These are phyloP conservation scores for Pascua guehoae DNA, from an alignment of 1,284 basidiomycete species.

Conservation along the genomic window DNA sequence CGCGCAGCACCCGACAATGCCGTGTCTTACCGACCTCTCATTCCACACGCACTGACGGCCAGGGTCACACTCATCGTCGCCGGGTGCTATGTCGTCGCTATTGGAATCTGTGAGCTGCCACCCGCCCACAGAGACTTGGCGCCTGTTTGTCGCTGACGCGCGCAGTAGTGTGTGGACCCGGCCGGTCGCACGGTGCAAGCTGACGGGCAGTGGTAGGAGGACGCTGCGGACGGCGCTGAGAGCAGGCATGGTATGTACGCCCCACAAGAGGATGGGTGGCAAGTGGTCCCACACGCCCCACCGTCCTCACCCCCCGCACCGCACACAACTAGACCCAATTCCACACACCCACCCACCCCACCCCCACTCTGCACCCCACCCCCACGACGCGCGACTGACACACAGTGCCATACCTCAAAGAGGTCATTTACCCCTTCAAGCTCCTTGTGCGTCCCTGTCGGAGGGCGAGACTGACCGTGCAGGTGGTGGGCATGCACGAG, in stretches of 20 bases:
- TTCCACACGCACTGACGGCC: neutral
- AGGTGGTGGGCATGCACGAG: constrained; percentile 88
- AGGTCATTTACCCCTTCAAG: constrained; percentile 88
- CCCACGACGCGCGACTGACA: neutral
- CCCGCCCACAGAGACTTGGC: neutral
- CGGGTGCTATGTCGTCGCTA: constrained; percentile 36
- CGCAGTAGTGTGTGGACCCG: constrained; percentile 7
- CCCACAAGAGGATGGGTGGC: too few relatives aligned
- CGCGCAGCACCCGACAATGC: too few relatives aligned
- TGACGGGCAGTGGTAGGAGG: too few relatives aligned
- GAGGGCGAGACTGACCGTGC: constrained; percentile 40
- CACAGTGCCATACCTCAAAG: constrained; percentile 31
- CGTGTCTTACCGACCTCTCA: too few relatives aligned
- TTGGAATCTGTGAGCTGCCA: constrained; percentile 36
- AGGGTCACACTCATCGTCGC: constrained; percentile 44
- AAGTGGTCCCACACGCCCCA: too few relatives aligned
- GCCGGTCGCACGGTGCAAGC: too few relatives aligned
- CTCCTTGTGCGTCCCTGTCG: constrained; percentile 52
- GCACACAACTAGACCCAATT: neutral
- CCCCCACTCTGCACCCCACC: neutral
- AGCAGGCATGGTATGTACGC: too few relatives aligned
- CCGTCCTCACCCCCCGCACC: neutral
- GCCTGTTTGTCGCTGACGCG: neutral
- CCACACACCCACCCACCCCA: too few relatives aligned
- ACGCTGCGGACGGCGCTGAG: too few relatives aligned